Conservation (phyloP, 768 basidiomycete species). For the Phylloporus sp. region DNA sequence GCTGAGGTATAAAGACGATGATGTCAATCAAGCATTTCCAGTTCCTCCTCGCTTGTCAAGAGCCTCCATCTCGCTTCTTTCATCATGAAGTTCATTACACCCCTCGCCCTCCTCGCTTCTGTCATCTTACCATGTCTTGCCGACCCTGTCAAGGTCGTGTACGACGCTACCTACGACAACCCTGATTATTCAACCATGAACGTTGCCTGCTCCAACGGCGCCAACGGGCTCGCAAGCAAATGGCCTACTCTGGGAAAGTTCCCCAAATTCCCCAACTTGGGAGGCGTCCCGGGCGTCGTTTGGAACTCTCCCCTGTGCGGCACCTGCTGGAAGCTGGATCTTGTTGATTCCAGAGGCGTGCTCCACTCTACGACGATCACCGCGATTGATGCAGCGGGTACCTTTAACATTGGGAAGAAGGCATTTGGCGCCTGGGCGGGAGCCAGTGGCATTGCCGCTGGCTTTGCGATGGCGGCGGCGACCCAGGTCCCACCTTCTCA, state of each 20-base stretch:
- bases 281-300: slow-evolving; percentile 18
- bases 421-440: too few relatives aligned
- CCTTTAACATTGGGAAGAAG: background rate
- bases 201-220: slow-evolving; percentile 35
- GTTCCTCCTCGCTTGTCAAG: too few relatives aligned
- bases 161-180: slow-evolving; percentile 22
- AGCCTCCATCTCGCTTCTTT: background rate
- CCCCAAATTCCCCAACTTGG: slow-evolving; percentile 31
- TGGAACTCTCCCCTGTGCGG: slow-evolving; percentile 53
- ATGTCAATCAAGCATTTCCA: too few relatives aligned
- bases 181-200: slow-evolving; percentile 18
- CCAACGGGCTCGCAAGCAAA: slow-evolving; percentile 29
- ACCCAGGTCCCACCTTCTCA: too few relatives aligned
- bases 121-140: background rate
- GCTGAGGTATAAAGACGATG: too few relatives aligned
- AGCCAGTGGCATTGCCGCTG: too few relatives aligned
- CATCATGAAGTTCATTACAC: background rate
- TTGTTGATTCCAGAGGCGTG: slow-evolving; percentile 1
- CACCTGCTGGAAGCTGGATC: slow-evolving; percentile 58
- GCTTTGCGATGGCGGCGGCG: too few relatives aligned
- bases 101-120: background rate
- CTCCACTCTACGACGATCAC: background rate
- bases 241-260: slow-evolving; percentile 31
- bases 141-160: too few relatives aligned
- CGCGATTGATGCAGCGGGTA: background rate